These are phyloP conservation scores for Fusarium brevicatenulatum DNA, from an alignment of 2,329 filamentous ascomycete genomes.

Conservation along the genomic window DNA sequence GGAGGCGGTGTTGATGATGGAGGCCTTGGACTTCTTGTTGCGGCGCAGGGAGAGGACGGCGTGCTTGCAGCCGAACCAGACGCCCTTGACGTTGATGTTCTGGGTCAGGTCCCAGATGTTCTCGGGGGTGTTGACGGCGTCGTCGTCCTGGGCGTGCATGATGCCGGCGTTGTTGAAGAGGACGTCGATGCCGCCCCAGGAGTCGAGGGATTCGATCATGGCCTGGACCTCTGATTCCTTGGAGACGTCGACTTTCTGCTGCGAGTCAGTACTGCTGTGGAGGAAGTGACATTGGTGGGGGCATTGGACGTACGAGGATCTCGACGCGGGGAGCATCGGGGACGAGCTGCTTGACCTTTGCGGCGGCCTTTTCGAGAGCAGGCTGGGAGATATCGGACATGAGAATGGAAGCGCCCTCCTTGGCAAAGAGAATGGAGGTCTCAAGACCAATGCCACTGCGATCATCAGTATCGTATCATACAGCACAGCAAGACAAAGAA, in stretches of 20 bases:
- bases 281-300: too few relatives aligned
- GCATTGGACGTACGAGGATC: constrained; percentile 56
- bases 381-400: constrained; percentile 86
- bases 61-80: constrained; percentile 97
- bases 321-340: constrained; percentile 72
- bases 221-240: constrained; percentile 83
- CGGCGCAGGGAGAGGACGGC: constrained; percentile 83
- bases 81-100: constrained; percentile 95
- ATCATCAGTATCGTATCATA: constrained; percentile 6
- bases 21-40: constrained; percentile 80
- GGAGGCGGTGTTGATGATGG: constrained; percentile 92
- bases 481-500: background rate
- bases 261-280: too few relatives aligned
- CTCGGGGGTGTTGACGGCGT: constrained; percentile 86
- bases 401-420: constrained; percentile 86
- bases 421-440: constrained; percentile 87
- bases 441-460: constrained; percentile 90
- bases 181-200: constrained; percentile 88
- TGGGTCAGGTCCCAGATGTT: constrained; percentile 95
- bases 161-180: constrained; percentile 99
- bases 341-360: constrained; percentile 79
- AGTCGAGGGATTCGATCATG: constrained; percentile 78
- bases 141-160: constrained; percentile 86
- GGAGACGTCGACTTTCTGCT: constrained; percentile 75
- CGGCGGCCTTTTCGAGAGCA: constrained; percentile 79